These are phyloP conservation scores for Penstemon eatonii DNA, from an alignment of 257 asterid species.

Conservation along the genomic window DNA sequence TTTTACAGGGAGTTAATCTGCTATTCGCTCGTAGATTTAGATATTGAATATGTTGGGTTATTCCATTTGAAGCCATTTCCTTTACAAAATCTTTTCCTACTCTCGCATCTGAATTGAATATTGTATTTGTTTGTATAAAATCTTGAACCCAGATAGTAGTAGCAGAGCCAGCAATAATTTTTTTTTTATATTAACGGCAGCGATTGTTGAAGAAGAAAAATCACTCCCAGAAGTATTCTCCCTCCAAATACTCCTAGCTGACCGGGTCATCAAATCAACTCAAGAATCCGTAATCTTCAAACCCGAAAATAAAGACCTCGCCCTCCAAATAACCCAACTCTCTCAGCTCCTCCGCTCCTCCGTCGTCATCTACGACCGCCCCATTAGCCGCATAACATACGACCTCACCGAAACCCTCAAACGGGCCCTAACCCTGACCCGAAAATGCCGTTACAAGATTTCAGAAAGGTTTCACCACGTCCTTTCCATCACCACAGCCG, in stretches of 20 bases:
- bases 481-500: conserved; percentile 53
- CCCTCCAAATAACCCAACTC: conserved; percentile 40
- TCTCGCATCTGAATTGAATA: no score
- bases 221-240: conserved; percentile 56
- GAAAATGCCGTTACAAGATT: conserved; percentile 47
- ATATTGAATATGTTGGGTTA: no score
- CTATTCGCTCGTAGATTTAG: no score
- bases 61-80: no score
- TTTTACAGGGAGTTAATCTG: no score
- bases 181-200: neutral
- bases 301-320: conserved; percentile 46
- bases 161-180: conserved; percentile 25
- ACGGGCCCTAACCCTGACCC: conserved; percentile 45
- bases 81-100: no score
- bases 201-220: conserved; percentile 42
- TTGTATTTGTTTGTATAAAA: neutral
- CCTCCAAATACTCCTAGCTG: conserved; percentile 50
- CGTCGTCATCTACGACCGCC: conserved; percentile 56
- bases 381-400: conserved; percentile 51
- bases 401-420: conserved; percentile 47
- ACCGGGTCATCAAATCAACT: conserved; percentile 48
- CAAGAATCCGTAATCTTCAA: conserved; percentile 51
- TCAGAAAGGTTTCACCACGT: no score
- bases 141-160: conserved; percentile 12
- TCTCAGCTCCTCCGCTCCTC: conserved; percentile 47